Conservation (phyloP, 192 early-diverging fungal genomes). For the Neocallimastix lanati region DNA sequence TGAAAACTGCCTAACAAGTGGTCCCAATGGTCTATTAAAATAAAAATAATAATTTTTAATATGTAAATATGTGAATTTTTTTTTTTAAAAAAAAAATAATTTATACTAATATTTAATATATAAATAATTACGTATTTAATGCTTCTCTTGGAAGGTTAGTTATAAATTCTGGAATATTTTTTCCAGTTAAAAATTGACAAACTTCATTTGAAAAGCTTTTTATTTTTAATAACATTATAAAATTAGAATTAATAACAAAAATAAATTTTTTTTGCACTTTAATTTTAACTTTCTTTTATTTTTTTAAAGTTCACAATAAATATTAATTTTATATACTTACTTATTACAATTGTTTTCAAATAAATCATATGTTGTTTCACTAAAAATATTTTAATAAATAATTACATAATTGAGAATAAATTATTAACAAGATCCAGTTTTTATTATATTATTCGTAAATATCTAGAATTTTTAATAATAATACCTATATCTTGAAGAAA, state of each 20-base stretch:
- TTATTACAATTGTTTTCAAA: constrained; percentile 75
- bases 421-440: no score
- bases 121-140: constrained; percentile 21
- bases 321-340: background rate
- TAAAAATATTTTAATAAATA: background rate
- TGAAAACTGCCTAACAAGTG: background rate
- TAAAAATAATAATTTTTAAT: background rate
- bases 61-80: no score
- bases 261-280: no score
- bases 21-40: constrained; percentile 17
- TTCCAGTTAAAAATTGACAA: constrained; percentile 62
- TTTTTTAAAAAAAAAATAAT: background rate
- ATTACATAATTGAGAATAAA: no score
- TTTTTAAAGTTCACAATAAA: no score
- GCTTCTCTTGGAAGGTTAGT: constrained; percentile 50
- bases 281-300: no score
- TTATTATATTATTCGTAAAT: no score
- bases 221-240: no score
- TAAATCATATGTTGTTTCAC: constrained; percentile 61
- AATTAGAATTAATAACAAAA: no score
- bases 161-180: constrained; percentile 54
- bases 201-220: constrained; percentile 55
- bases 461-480: background rate
- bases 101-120: background rate
- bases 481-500: constrained; percentile 6